Evolutionary conservation across 23 red algal species (phyloP).

Genomic region (Chondrus crispus): DNA sequence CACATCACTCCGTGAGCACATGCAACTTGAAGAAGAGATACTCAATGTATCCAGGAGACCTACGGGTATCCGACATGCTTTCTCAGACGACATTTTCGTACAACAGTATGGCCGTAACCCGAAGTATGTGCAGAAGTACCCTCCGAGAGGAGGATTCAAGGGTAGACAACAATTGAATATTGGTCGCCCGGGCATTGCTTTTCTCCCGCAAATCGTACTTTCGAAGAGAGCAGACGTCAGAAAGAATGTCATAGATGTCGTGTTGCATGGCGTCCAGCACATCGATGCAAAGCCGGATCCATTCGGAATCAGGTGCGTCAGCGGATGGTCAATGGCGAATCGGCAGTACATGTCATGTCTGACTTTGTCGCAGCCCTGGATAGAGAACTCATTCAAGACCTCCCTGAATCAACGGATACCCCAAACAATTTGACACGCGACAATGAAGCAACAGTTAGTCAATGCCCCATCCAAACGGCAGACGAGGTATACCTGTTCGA

Average conservation of each 20-base stretch:
- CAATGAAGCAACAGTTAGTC: no score
- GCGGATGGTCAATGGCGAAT: neutral
- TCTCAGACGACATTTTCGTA: neutral
- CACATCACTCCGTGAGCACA: neutral
- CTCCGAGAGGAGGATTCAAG: no score
- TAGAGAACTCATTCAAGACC: neutral
- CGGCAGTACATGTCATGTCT: neutral
- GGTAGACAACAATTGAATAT: no score
- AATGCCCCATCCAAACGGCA: no score
- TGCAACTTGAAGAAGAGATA: slow-evolving; percentile 36
- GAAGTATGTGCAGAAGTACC: slow-evolving; percentile 25
- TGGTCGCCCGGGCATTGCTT: no score
- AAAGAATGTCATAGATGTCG: neutral
- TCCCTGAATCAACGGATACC: no score
- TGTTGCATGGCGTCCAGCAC: neutral
- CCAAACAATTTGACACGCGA: no score
- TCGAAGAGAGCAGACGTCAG: neutral
- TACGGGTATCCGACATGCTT: neutral
- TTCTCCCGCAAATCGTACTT: neutral
- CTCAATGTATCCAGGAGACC: neutral
- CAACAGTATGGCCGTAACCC: slow-evolving; percentile 51
- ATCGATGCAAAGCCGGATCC: neutral
- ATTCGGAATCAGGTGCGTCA: neutral
- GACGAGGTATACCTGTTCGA: slow-evolving; percentile 6
- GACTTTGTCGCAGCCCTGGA: neutral